Conservation (phyloP, 1,139 yeast genomes). For the Kodamaea anthophila region DNA sequence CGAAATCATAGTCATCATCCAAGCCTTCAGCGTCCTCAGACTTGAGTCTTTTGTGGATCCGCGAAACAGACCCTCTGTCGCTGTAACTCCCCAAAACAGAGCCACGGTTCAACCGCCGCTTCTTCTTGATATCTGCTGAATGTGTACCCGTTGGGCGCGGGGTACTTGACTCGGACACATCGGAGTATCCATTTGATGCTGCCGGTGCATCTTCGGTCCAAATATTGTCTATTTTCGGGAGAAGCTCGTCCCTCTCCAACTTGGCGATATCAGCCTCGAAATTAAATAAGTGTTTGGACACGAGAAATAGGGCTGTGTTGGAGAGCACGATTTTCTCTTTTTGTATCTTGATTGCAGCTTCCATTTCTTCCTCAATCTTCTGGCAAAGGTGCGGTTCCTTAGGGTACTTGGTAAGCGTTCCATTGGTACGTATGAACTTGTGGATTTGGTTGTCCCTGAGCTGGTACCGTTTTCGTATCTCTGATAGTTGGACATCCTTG, state of each 20-base stretch:
- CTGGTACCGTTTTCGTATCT: slow-evolving; percentile 59
- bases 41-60: slow-evolving; percentile 24
- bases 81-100: slow-evolving; percentile 6
- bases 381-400: slow-evolving; percentile 66
- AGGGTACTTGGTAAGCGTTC: slow-evolving; percentile 75
- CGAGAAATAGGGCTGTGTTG: slow-evolving; percentile 72
- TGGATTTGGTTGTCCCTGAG: slow-evolving; percentile 75
- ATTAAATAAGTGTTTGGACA: slow-evolving; percentile 66
- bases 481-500: slow-evolving; percentile 63
- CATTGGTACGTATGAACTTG: slow-evolving; percentile 77
- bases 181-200: slow-evolving; percentile 12
- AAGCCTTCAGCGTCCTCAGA: slow-evolving; percentile 18
- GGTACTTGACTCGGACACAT: slow-evolving; percentile 27
- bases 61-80: slow-evolving; percentile 8
- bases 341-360: slow-evolving; percentile 55
- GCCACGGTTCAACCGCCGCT: slow-evolving; percentile 16
- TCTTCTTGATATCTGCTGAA: slow-evolving; percentile 15
- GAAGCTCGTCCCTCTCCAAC: slow-evolving; percentile 71
- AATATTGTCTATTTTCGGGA: slow-evolving; percentile 49
- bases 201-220: slow-evolving; percentile 11
- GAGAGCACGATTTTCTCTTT: slow-evolving; percentile 74
- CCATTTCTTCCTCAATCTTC: slow-evolving; percentile 67
- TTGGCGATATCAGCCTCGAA: slow-evolving; percentile 72
- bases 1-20: slow-evolving; percentile 6
- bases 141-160: slow-evolving; percentile 24